These are phyloP conservation scores for Skeletonema marinoi DNA, from an alignment of 108 stramenopile genomes.

Conservation along the genomic window DNA sequence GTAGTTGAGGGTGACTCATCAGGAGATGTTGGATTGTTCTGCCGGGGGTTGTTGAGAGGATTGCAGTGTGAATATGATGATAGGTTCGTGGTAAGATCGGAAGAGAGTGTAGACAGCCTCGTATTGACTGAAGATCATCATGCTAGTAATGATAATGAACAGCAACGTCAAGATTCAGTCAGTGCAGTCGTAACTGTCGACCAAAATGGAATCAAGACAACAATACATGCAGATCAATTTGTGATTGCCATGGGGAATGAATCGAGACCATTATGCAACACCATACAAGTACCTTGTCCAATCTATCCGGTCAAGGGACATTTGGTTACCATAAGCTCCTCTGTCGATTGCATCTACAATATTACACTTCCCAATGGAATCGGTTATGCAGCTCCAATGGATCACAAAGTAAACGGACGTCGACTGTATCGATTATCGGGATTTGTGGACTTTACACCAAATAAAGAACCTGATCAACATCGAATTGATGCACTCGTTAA, in stretches of 20 bases:
- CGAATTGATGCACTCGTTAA: conserved; percentile 30
- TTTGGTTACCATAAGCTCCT: conserved; percentile 31
- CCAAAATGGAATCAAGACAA: conserved; percentile 7
- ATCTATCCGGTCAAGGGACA: conserved; percentile 39
- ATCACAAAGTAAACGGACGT: conserved; percentile 5
- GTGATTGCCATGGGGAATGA: conserved; percentile 29
- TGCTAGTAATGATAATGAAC: neutral
- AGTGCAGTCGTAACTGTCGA: conserved; percentile 29
- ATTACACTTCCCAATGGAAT: conserved; percentile 36
- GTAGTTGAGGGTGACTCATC: conserved; percentile 15
- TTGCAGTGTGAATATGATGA: conserved; percentile 11
- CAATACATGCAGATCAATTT: conserved; percentile 26
- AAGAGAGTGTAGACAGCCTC: conserved; percentile 18
- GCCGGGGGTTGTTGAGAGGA: conserved; percentile 10
- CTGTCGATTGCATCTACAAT: conserved; percentile 16
- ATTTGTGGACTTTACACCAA: conserved; percentile 37
- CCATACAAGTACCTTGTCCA: conserved; percentile 25
- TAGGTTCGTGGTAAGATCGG: conserved; percentile 7
- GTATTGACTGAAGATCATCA: conserved; percentile 1
- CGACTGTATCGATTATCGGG: conserved; percentile 35
- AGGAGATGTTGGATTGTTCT: conserved; percentile 34
- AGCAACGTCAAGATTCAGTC: neutral
- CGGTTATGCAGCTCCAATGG: conserved; percentile 45
- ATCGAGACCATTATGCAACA: conserved; percentile 31
- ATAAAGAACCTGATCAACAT: conserved; percentile 14